phyloP scores from a whole-genome alignment of 2,329 filamentous ascomycete species.

The Teratosphaeriaceae sp. region DNA sequence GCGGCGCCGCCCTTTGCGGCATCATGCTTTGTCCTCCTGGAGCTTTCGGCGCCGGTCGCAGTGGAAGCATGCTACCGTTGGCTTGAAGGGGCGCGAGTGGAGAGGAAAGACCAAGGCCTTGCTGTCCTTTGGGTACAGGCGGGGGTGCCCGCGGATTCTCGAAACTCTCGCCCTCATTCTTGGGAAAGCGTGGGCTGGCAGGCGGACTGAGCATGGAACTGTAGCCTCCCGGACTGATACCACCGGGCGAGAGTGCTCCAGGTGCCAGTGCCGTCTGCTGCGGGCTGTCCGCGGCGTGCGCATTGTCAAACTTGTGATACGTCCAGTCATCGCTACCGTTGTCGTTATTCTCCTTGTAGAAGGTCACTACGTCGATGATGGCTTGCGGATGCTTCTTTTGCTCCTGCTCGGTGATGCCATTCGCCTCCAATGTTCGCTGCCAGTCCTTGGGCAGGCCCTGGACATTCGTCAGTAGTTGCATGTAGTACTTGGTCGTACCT shows the following conservation, averaged over 20 bases:
- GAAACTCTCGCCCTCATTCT: conserved; percentile 88
- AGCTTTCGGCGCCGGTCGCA: conserved; percentile 80
- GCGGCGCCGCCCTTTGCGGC: conserved; percentile 34
- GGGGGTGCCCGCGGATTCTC: conserved; percentile 93
- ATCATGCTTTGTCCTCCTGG: conserved; percentile 49
- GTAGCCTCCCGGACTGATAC: conserved; percentile 36
- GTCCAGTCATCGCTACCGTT: conserved; percentile 75
- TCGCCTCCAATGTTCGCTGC: conserved; percentile 92
- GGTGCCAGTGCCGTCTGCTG: conserved; percentile 25
- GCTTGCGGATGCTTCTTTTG: conserved; percentile 93
- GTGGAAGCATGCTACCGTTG: conserved; percentile 59
- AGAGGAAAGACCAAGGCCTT: conserved; percentile 37
- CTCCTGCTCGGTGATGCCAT: conserved; percentile 92
- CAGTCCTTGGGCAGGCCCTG: conserved; percentile 92
- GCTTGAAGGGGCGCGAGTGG: conserved; percentile 32
- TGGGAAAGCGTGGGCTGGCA: conserved; percentile 77
- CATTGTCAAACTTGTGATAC: conserved; percentile 94
- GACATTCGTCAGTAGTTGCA: conserved; percentile 4
- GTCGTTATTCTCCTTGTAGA: conserved; percentile 93
- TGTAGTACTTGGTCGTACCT: background rate
- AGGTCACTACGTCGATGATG: conserved; percentile 90
- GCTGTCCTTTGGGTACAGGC: conserved; percentile 61
- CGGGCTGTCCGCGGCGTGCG: conserved; percentile 49
- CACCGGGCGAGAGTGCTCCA: conserved; percentile 14
- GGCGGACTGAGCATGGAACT: conserved; percentile 66